Conservation (phyloP, 73 alveolate species). For the Urostyla sp. region DNA sequence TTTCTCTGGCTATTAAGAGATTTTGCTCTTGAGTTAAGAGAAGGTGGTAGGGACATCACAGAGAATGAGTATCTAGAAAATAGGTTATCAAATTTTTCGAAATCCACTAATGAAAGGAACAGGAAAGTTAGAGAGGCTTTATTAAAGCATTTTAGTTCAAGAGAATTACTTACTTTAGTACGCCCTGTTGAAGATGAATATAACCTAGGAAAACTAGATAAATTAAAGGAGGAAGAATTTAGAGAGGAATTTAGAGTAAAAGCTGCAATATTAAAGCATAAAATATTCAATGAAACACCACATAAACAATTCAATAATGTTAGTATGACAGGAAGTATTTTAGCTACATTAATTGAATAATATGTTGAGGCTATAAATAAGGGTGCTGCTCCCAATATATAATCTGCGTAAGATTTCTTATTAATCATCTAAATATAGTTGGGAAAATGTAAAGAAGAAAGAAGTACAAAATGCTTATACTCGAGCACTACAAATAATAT, state of each 20-base stretch:
- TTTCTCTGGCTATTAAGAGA: conserved; percentile 74
- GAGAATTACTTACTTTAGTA: conserved; percentile 92
- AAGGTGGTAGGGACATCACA: conserved; percentile 65
- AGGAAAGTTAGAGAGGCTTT: conserved; percentile 87
- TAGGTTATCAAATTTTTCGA: conserved; percentile 56
- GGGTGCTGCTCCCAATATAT: conserved; percentile 70
- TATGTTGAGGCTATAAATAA: conserved; percentile 72
- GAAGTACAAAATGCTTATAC: conserved; percentile 64
- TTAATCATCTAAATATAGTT: neutral
- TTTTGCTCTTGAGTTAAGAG: conserved; percentile 65
- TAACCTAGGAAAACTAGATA: conserved; percentile 49
- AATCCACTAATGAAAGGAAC: conserved; percentile 71
- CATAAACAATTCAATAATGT: conserved; percentile 54
- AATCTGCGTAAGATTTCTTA: conserved; percentile 54
- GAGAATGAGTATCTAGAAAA: conserved; percentile 72
- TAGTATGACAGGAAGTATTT: conserved; percentile 52
- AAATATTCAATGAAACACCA: conserved; percentile 69
- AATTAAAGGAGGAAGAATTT: conserved; percentile 21
- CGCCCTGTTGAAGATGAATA: conserved; percentile 92
- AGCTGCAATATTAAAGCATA: conserved; percentile 52
- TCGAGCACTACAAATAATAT: conserved; percentile 37
- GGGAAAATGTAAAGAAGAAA: conserved; percentile 69
- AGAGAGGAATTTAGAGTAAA: conserved; percentile 55
- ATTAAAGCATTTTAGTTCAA: conserved; percentile 80
- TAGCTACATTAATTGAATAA: conserved; percentile 49